Base-by-base conservation (phyloP, 306 rosid species). In the Castanopsis chinensis region DNA sequence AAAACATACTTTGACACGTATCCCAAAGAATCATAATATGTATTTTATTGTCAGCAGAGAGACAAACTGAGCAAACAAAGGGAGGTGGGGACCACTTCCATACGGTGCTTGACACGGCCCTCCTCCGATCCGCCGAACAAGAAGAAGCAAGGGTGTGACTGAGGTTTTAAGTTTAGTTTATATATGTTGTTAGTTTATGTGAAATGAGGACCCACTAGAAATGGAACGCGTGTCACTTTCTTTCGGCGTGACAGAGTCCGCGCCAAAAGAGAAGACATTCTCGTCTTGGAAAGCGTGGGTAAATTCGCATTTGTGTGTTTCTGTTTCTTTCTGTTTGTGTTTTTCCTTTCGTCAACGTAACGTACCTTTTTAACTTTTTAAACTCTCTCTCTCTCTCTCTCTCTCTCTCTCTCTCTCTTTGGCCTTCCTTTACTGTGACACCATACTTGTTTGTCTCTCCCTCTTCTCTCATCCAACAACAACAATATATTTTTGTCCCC, bases 161-260 rank as follows among this genome's bases (percentile, higher is more conserved):
- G 45, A 41, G 45, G 45, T 41, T 2, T 28, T n/a, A n/a, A n/a
- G n/a, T n/a, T n/a, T n/a, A n/a, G n/a, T n/a, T n/a, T n/a, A n/a
- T n/a, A 28, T 2, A 28, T 28, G 2, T 41, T 0, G 8, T 7
- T 41, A 41, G 28, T 71, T 55, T 17, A 61, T 12, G 53, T 49
- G 37, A 41, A 41, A 3, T 21, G 43, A 83, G 88, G 90, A 73
- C 91, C 91, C 89, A 82, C 81, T 49, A 4, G 60, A 61, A 83
- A 84, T 20, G 71, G 67, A 72, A 76, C 72, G 83, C 87, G 85
- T 83, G 93, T 83, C 81, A 33, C 60, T 17, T 5, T 81, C 93
- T 87, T 84, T 86, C 87, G 91, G 91, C 86, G 88, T 84, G 75
- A 49, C 55, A 23, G 81, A 59, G 77, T 18, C 69, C n/a, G 61